Conservation (phyloP, 2,329 filamentous ascomycete species). For the Fonsecaea erecta region DNA sequence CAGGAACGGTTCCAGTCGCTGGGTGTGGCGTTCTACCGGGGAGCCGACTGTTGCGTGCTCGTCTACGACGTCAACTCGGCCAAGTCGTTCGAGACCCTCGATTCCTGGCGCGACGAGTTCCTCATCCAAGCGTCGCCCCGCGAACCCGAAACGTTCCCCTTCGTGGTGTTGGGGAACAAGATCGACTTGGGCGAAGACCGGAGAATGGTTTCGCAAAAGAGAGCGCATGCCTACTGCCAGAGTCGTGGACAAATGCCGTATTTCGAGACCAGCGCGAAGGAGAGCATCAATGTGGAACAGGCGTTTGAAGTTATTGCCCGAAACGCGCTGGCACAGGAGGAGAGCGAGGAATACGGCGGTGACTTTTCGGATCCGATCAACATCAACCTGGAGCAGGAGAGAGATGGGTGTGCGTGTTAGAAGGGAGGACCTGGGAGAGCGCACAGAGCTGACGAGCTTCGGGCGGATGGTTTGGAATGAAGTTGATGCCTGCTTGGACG, state of each 20-base stretch:
- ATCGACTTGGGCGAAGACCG: conserved; percentile 98
- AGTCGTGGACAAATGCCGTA: conserved; percentile 97
- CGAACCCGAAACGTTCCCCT: conserved; percentile 96
- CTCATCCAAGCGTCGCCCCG: conserved; percentile 95
- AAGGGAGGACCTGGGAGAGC: conserved; percentile 2
- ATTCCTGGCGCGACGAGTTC: conserved; percentile 98
- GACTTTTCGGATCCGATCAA: conserved; percentile 98
- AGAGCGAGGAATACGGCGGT: conserved; percentile 95
- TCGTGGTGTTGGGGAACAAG: conserved; percentile 98
- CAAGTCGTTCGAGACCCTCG: conserved; percentile 97
- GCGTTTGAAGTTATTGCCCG: conserved; percentile 90
- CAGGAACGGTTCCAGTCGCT: conserved; percentile 98
- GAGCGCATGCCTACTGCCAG: conserved; percentile 96
- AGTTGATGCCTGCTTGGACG: not conserved
- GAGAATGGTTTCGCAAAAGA: conserved; percentile 92
- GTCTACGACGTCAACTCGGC: conserved; percentile 99
- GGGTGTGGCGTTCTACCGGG: conserved; percentile 95
- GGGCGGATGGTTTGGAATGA: not conserved
- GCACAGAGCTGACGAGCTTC: not conserved
- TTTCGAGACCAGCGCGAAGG: conserved; percentile 98
- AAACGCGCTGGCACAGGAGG: conserved; percentile 93
- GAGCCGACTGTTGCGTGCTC: conserved; percentile 95
- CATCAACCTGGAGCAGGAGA: conserved; percentile 92
- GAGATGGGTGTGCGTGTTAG: conserved; percentile 92
- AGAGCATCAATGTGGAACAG: conserved; percentile 96